phyloP scores from a whole-genome alignment of 441 rosid species.

The Euphorbia celastroides region DNA sequence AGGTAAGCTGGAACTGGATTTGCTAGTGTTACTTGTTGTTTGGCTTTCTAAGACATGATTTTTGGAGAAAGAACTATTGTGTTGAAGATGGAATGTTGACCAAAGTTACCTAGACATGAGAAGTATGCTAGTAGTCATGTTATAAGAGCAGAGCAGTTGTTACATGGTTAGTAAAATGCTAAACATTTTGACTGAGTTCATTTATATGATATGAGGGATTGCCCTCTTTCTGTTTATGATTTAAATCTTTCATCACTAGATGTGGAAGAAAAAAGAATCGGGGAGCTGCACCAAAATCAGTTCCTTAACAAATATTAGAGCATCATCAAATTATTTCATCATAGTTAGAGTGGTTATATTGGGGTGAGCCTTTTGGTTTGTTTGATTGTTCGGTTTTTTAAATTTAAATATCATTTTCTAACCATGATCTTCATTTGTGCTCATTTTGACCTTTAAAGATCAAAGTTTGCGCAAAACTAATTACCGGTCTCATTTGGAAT shows the following conservation, averaged over 20 bases:
- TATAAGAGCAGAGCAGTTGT: neutral
- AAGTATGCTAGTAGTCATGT: neutral
- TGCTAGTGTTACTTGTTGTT: neutral
- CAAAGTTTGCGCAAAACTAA: too few species aligned
- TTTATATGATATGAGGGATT: neutral
- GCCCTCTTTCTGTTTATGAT: neutral
- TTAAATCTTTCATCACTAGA: neutral
- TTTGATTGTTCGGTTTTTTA: too few species aligned
- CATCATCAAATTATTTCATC: neutral
- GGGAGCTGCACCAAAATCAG: neutral
- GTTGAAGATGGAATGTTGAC: neutral
- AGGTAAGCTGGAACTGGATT: conserved; percentile 36
- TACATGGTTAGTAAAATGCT: neutral
- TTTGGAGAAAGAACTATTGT: neutral
- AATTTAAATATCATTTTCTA: too few species aligned
- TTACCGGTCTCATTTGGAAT: too few species aligned
- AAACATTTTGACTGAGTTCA: neutral
- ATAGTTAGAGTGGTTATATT: neutral
- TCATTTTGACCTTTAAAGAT: too few species aligned
- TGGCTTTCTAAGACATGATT: neutral
- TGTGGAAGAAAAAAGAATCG: neutral
- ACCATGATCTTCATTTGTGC: neutral
- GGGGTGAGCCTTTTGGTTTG: neutral
- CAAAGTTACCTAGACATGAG: neutral
- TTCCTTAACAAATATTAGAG: neutral